Evolutionary conservation across 768 basidiomycete genomes (phyloP).

Genomic region (Collybia sp.): DNA sequence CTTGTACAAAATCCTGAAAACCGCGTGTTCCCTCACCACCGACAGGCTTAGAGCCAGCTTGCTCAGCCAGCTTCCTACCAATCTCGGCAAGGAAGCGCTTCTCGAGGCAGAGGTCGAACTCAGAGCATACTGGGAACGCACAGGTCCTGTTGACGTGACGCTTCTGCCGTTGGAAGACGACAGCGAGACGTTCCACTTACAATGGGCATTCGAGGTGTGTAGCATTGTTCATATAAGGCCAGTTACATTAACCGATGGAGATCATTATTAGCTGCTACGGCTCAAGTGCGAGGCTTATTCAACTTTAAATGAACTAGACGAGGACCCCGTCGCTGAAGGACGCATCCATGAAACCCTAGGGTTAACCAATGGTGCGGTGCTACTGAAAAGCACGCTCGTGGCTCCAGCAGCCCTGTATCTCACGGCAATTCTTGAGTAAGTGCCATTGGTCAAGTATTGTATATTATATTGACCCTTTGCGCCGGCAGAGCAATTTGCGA

Average conservation of each 20-base stretch:
- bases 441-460: conserved; percentile 18
- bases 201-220: conserved; percentile 73
- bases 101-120: conserved; percentile 92
- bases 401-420: conserved; percentile 86
- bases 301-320: conserved; percentile 75
- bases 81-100: conserved; percentile 86
- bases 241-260: conserved; percentile 7
- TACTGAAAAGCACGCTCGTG: conserved; percentile 50
- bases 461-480: conserved; percentile 20
- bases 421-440: conserved; percentile 91
- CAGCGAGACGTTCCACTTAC: conserved; percentile 57
- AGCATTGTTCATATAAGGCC: conserved; percentile 5
- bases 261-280: conserved; percentile 53
- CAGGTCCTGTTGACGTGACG: conserved; percentile 27
- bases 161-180: conserved; percentile 40
- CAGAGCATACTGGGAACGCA: conserved; percentile 84
- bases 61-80: conserved; percentile 68
- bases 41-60: conserved; percentile 71
- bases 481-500: conserved; percentile 74
- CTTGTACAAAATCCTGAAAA: conserved; percentile 64
- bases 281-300: conserved; percentile 90
- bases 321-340: conserved; percentile 61
- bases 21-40: conserved; percentile 65
- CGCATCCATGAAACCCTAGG: conserved; percentile 61
- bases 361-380: conserved; percentile 39